A percentile compares a stretch with the other conserved stretches of the same genome.
These are phyloP conservation scores for Aspergillus latus DNA, from an alignment of 2,329 filamentous ascomycete genomes.

Conservation along the genomic window DNA sequence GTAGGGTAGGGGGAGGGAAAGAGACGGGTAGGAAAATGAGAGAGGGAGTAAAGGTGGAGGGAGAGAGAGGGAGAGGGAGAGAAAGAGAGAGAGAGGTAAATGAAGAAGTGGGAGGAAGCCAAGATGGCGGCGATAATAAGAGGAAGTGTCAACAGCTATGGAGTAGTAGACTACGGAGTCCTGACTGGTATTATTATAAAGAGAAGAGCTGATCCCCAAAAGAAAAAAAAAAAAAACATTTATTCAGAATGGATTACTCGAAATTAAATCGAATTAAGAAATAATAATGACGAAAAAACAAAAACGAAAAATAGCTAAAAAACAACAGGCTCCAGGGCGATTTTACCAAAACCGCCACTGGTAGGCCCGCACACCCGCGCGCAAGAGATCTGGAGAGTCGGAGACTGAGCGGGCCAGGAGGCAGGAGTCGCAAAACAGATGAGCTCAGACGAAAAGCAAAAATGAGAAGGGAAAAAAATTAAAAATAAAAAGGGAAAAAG, in stretches of 20 bases:
- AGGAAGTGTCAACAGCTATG: constrained; percentile 16
- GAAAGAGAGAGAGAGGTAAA: constrained; percentile 20
- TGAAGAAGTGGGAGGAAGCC: constrained; percentile 16
- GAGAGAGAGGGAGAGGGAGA: constrained; percentile 19
- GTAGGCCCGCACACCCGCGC: constrained; percentile 24
- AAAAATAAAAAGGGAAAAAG: constrained; percentile 3
- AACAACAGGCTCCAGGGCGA: constrained; percentile 11
- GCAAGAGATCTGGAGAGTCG: constrained; percentile 13
- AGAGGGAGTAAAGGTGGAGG: constrained; percentile 11
- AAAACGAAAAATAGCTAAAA: constrained; percentile 16
- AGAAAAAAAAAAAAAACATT: constrained; percentile 13
- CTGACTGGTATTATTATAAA: background rate
- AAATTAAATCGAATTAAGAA: constrained; percentile 8
- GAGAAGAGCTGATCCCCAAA: constrained; percentile 2
- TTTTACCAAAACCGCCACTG: constrained; percentile 22
- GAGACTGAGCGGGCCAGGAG: constrained; percentile 18
- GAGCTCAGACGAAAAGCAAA: constrained; percentile 20
- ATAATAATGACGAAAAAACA: constrained; percentile 3
- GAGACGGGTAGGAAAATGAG: constrained; percentile 20
- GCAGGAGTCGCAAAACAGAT: constrained; percentile 20
- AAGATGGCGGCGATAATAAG: constrained; percentile 20
- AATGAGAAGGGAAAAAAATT: constrained; percentile 13
- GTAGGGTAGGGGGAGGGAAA: constrained; percentile 15
- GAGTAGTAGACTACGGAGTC: background rate
- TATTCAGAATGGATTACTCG: background rate